Base-by-base conservation (phyloP, 768 basidiomycete genomes). In the Hortiboletus campestris region DNA sequence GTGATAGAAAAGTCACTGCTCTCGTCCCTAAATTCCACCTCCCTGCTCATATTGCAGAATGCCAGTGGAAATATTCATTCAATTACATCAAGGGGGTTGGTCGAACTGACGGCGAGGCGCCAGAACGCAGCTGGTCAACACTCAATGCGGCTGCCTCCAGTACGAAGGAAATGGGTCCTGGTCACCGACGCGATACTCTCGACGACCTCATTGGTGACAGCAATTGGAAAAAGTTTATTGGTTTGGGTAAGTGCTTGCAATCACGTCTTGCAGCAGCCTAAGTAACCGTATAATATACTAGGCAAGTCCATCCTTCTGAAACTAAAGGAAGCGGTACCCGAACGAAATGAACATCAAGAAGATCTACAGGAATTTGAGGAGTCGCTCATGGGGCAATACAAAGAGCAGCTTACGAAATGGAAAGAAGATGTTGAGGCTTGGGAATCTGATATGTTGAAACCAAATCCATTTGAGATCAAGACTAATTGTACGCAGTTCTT, bases 11-110 rank as follows among this genome's bases (percentile, higher is more conserved):
- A 10, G 32, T 32, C 32, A 12, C 4, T 32, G 7, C 47, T 11
- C 40, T 71, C 3, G 56, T 79, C 3, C 78, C 75, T 0, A 72
- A 72, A 39, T 76, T 75, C 51, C 78, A 80, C 25, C 63, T 77
- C 16, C 62, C 66, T 3, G 71, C 62, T 0, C 78, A 80, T 43
- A 59, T 63, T 1, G 31, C 60, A 0, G 22, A 55, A 4, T 76
- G 76, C 46, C 70, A 71, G 8, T 53, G 49, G 16, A 49, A 50
- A 2, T 77, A 62, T 44, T 72, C 66, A 2, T 58, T 79, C 14
- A 72, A 71, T 22, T 69, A 67, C 45, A 49, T 56, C 22, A 28
- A 34, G 3, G 46, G 52, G 6, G 42, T 7, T 1, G 46, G 8
- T 0, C 7, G 46, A 3, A 58, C 56, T 0, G 46, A 54, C 34